A percentile compares a stretch with the other conserved stretches of the same genome.
These are phyloP conservation scores for Vaccinium vitisidaea DNA, from an alignment of 148 eudicot species.

Conservation along the genomic window DNA sequence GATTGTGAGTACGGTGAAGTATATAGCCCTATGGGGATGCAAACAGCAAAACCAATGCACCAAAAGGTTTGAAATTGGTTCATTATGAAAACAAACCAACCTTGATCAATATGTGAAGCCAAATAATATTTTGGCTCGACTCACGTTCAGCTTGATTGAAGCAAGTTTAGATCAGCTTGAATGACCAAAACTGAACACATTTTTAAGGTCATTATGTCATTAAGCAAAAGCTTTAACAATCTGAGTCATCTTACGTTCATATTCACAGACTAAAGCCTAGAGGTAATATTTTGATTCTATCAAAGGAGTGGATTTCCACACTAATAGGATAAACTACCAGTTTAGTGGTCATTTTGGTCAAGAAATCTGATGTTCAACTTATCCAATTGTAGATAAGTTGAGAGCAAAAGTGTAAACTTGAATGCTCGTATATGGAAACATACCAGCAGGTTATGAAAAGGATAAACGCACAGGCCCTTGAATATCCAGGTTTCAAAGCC, in stretches of 20 bases:
- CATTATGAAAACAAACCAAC: not conserved
- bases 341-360: not conserved
- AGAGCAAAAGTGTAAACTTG: not conserved
- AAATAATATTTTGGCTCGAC: not conserved
- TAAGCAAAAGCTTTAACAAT: not conserved
- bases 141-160: not conserved
- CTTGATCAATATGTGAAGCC: not conserved
- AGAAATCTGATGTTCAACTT: not conserved
- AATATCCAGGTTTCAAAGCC: conserved; percentile 65
- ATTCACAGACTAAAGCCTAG: not conserved
- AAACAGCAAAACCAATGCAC: not conserved
- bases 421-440: not conserved
- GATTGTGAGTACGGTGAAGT: not conserved
- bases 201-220: not conserved
- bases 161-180: not conserved
- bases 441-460: conserved; percentile 90
- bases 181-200: not conserved
- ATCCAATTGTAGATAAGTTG: not conserved
- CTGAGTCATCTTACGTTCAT: not conserved
- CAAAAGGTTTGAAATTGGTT: not conserved
- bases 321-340: not conserved
- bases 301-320: not conserved
- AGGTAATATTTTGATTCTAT: not conserved
- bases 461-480: conserved; percentile 75
- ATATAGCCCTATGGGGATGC: not conserved